Conservation (phyloP, 176 grass and related monocot species). For the Oryza longistaminata region DNA sequence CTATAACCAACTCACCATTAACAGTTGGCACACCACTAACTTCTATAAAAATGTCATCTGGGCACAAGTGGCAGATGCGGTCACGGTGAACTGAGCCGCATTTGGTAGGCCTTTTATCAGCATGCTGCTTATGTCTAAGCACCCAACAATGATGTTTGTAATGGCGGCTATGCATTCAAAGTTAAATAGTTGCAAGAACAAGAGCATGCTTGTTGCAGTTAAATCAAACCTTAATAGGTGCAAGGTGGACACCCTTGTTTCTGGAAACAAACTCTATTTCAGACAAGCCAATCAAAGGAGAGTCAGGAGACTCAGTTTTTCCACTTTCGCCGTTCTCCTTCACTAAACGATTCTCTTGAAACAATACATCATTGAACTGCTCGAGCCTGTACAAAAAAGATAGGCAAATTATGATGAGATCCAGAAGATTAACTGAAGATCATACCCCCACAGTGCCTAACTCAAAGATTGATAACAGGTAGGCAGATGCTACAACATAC, state of each 20-base stretch:
- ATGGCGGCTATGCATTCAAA: slow-evolving; percentile 3
- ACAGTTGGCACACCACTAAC: neutral
- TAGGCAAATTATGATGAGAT: slow-evolving; percentile 32
- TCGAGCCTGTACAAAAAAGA: slow-evolving; percentile 64
- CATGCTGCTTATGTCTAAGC: slow-evolving; percentile 12
- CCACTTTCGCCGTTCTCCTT: slow-evolving; percentile 33
- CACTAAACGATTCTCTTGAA: slow-evolving; percentile 76
- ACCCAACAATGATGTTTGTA: slow-evolving; percentile 16
- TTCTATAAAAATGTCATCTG: neutral
- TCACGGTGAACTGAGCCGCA: neutral
- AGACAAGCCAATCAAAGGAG: slow-evolving; percentile 62
- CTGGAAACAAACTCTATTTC: slow-evolving; percentile 50
- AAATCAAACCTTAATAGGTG: slow-evolving; percentile 72
- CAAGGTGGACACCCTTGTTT: slow-evolving; percentile 67
- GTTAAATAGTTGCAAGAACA: slow-evolving; percentile 25
- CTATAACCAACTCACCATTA: slow-evolving; percentile 6
- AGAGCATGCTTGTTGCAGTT: neutral
- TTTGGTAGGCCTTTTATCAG: neutral
- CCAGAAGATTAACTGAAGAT: slow-evolving; percentile 24
- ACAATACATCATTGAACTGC: slow-evolving; percentile 91
- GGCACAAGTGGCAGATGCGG: slow-evolving; percentile 8
- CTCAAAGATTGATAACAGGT: slow-evolving; percentile 3
- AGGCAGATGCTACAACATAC: slow-evolving; percentile 26
- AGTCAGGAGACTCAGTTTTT: slow-evolving; percentile 50
- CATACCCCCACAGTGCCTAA: neutral